phyloP scores from a whole-genome alignment of 192 early-diverging fungal species.

The Tieghemiomyces parasiticus region DNA sequence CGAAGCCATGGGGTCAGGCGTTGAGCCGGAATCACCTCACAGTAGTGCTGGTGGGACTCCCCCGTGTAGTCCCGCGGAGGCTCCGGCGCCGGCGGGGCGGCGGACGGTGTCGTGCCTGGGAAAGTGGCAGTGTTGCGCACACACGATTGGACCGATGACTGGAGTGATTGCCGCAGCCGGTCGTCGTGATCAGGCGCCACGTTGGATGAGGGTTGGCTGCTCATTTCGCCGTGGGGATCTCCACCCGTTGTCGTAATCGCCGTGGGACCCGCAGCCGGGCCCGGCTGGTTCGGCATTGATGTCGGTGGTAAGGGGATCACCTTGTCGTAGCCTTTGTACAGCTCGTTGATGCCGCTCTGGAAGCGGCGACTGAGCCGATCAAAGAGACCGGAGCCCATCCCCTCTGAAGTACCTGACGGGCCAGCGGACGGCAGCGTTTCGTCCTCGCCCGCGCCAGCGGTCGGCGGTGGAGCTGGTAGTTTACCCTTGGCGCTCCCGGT shows the following conservation, averaged over 20 bases:
- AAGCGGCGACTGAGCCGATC: background rate
- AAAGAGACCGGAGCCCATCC: background rate
- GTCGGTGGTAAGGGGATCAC: background rate
- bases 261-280: background rate
- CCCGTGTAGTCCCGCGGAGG: conserved; percentile 2
- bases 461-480: background rate
- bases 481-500: background rate
- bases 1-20: background rate
- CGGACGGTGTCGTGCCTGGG: background rate
- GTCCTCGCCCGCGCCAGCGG: background rate
- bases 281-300: background rate
- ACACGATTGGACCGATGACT: background rate
- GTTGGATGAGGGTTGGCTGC: background rate
- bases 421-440: background rate
- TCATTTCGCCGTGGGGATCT: too few relatives aligned
- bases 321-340: background rate
- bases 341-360: background rate
- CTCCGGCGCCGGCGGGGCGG: background rate
- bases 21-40: background rate
- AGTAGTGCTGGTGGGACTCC: background rate
- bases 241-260: too few relatives aligned
- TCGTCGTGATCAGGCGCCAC: background rate
- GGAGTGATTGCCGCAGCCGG: background rate
- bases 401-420: background rate
- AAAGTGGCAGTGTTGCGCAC: background rate